These are phyloP conservation scores for Canna indica DNA, from an alignment of 176 grass and related monocot genomes.

Conservation along the genomic window DNA sequence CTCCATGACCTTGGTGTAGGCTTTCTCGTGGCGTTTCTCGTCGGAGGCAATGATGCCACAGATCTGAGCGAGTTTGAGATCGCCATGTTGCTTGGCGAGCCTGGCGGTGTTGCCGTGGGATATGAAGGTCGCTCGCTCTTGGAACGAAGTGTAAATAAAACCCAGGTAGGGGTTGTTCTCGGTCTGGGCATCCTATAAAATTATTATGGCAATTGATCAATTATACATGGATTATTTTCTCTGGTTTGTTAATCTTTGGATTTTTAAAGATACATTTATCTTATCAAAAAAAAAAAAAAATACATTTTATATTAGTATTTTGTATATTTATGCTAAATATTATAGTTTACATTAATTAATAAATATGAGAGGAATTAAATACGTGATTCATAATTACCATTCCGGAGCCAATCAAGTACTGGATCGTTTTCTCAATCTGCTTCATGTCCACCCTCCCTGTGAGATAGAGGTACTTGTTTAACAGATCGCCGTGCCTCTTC, in stretches of 20 bases:
- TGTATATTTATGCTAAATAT: too few relatives aligned
- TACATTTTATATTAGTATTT: too few relatives aligned
- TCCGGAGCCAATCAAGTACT: conserved; percentile 9
- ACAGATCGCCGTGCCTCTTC: conserved; percentile 3
- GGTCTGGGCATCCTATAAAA: neutral
- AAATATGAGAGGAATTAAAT: too few relatives aligned
- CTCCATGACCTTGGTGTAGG: neutral
- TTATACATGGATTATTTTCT: too few relatives aligned
- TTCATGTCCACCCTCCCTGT: conserved; percentile 3
- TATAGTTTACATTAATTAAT: too few relatives aligned
- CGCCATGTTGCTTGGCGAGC: neutral
- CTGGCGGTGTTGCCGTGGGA: conserved; percentile 8
- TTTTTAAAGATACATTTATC: too few relatives aligned
- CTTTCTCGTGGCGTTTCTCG: neutral
- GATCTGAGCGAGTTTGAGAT: conserved; percentile 1
- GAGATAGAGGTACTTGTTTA: conserved; percentile 8
- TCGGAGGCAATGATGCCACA: conserved; percentile 5
- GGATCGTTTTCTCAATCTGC: conserved; percentile 9
- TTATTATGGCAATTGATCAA: neutral
- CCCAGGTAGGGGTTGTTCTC: conserved; percentile 12
- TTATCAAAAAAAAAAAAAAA: too few relatives aligned
- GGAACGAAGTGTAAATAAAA: conserved; percentile 6
- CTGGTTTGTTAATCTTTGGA: too few relatives aligned
- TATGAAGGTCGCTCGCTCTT: conserved; percentile 4
- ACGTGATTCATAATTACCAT: too few relatives aligned